Evolutionary conservation across 2,329 filamentous ascomycete genomes (phyloP), one percentile per base, ranked within the genome.

Genomic region (Trichoderma asperellum): DNA sequence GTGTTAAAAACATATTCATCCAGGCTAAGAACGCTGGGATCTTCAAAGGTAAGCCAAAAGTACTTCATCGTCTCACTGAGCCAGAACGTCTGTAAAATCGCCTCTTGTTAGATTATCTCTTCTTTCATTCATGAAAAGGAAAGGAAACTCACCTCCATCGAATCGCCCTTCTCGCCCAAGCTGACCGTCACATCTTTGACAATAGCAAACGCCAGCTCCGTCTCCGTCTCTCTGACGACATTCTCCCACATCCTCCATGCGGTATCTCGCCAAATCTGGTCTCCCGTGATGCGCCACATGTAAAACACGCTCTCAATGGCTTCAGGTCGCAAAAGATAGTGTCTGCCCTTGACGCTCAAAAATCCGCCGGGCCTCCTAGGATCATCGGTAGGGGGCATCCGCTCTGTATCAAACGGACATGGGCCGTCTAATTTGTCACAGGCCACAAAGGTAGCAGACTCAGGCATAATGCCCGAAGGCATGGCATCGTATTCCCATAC

Each of bases 111-210:
- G n/a, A n/a, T n/a, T n/a, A n/a, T n/a, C 14, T 37, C 49, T 24
- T 53, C 10, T 35, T 10, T 14, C 27, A 37, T 2, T 11, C 2
- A 12, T 24, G 8, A 4, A 24, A 32, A 10, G 10, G n/a, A 8
- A 32, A 24, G 24, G 32, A 64, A 64, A 80, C 81, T 77, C 83
- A 69, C 70, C 79, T 92, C 88, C 88, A 91, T 90, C n/a, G 84
- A 84, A 75, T 93, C 89, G 43, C 81, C 77, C 72, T 81, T 79
- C 4, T 73, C 72, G 6, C 76, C 75, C 32, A 74, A 73, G 14
- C 74, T 74, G 69, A 62, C 70, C 64, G 70, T 76, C 71, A 83
- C 81, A 61, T 83, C 77, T 11, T 71, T 69, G 14, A 85, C 78
- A 1, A 81, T 77, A 47, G 83, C 81, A 77, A 83, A 81, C 8